Evolutionary conservation across 176 grass and related monocot genomes (phyloP).

Genomic region (Cenchrus americanus): DNA sequence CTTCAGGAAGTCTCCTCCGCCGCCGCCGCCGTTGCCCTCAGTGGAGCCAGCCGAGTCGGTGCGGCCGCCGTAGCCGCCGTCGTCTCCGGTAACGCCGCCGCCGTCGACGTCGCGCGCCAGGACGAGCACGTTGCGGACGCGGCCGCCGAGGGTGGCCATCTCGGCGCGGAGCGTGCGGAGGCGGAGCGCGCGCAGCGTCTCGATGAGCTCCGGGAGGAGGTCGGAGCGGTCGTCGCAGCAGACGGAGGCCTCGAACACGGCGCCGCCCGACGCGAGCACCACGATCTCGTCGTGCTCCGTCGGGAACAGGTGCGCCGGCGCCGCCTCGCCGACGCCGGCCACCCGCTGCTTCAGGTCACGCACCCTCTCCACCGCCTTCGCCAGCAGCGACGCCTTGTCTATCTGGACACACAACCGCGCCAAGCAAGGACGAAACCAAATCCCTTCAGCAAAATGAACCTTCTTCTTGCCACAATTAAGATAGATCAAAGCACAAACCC

Average conservation of each 20-base stretch:
- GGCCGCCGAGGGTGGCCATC: conserved; percentile 93
- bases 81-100: conserved; percentile 3
- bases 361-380: conserved; percentile 89
- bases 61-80: neutral
- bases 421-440: neutral
- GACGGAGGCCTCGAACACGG: conserved; percentile 77
- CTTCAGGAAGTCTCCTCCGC: conserved; percentile 54
- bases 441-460: neutral
- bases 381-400: conserved; percentile 95
- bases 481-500: conserved; percentile 25
- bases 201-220: conserved; percentile 90
- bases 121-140: conserved; percentile 87
- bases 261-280: conserved; percentile 53
- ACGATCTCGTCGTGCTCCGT: conserved; percentile 89
- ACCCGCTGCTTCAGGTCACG: conserved; percentile 87
- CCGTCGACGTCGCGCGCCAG: conserved; percentile 53
- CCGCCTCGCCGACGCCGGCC: conserved; percentile 56
- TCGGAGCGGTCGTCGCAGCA: conserved; percentile 95
- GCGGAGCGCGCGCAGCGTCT: conserved; percentile 73
- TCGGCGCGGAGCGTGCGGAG: conserved; percentile 84
- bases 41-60: neutral
- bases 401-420: conserved; percentile 46
- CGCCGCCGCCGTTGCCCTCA: neutral
- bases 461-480: neutral
- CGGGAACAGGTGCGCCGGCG: conserved; percentile 62